Conservation (phyloP, 176 grass and related monocot genomes). For the Raddia guianensis region DNA sequence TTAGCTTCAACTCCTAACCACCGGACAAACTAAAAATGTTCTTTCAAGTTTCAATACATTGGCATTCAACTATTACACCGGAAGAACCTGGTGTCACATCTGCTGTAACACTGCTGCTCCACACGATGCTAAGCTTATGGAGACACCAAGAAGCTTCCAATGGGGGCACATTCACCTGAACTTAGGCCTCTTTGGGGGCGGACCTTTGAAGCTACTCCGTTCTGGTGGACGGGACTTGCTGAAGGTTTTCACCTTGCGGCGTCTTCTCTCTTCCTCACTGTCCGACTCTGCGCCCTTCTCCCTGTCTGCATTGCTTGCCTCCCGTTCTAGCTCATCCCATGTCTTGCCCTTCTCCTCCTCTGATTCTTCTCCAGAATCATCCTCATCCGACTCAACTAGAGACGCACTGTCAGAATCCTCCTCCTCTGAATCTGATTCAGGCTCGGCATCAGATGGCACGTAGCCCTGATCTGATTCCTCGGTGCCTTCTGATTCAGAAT, state of each 20-base stretch:
- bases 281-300: constrained; percentile 55
- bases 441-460: constrained; percentile 53
- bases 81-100: neutral
- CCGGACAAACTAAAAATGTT: neutral
- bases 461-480: constrained; percentile 62
- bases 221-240: constrained; percentile 35
- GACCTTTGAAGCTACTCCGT: constrained; percentile 23
- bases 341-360: constrained; percentile 73
- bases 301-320: constrained; percentile 52
- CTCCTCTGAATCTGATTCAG: constrained; percentile 40
- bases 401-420: constrained; percentile 45
- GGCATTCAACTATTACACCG: neutral
- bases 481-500: constrained; percentile 52
- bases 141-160: neutral
- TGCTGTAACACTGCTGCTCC: neutral
- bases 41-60: neutral
- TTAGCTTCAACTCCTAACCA: neutral
- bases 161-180: neutral
- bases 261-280: constrained; percentile 55
- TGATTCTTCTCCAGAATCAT: constrained; percentile 51
- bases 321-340: constrained; percentile 57
- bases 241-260: constrained; percentile 40
- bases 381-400: constrained; percentile 52
- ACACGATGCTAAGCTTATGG: neutral
- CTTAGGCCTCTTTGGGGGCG: neutral